These are phyloP conservation scores for Sechiopsis laciniata DNA, from an alignment of 306 rosid genomes.

Conservation along the genomic window DNA sequence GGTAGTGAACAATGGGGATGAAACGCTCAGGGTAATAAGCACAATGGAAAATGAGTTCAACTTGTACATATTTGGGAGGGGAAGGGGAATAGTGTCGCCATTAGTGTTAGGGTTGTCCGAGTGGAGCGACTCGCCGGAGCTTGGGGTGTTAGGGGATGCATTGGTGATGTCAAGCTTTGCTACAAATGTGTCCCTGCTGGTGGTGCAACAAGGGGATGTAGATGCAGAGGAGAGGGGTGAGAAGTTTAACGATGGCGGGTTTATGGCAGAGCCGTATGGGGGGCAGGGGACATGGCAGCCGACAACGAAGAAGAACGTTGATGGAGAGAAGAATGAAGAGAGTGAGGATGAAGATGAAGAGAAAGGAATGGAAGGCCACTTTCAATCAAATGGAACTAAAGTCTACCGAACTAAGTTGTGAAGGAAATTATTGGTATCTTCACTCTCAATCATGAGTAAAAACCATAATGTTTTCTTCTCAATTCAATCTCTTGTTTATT, in stretches of 20 bases:
- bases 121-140: conserved; percentile 33
- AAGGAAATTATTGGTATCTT: background rate
- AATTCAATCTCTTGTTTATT: too few species aligned
- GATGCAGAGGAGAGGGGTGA: background rate
- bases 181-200: conserved; percentile 28
- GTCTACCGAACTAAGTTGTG: conserved; percentile 2
- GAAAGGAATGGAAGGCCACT: conserved; percentile 2
- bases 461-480: too few species aligned
- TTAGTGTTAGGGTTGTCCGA: conserved; percentile 27
- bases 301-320: background rate
- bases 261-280: conserved; percentile 20
- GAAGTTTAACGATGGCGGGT: background rate
- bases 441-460: too few species aligned
- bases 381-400: background rate
- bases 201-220: conserved; percentile 28
- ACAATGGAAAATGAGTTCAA: conserved; percentile 23
- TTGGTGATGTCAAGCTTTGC: conserved; percentile 33
- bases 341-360: background rate
- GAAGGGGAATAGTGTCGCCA: conserved; percentile 25
- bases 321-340: background rate
- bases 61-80: conserved; percentile 32
- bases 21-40: conserved; percentile 26
- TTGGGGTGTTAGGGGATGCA: conserved; percentile 35
- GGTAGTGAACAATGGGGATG: conserved; percentile 32
- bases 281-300: conserved; percentile 24